Base-by-base conservation (phyloP, 1,139 yeast species). In the Candida glucosophila region DNA sequence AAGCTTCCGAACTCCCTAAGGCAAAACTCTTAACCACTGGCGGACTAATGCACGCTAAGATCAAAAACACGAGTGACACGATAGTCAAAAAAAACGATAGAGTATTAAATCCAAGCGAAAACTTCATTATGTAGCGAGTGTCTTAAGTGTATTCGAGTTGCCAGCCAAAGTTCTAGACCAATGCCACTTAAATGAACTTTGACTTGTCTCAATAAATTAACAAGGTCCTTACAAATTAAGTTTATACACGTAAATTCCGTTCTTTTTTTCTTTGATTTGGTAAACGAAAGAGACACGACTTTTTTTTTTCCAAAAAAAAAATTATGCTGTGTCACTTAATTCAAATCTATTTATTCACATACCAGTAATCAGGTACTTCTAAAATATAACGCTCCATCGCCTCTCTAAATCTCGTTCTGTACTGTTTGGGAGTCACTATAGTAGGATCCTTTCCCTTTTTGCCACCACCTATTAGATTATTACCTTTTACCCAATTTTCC, bases 401-500 rank as follows among this genome's bases (percentile, higher is more conserved):
- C 47, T 88, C 98, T 39, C 98, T 67, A 48, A 92, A 92, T 35
- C 99, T 61, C 28, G 79, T 83, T 41, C 93, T 77, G 51, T 92
- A 92, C 53, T 88, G 97, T 41, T 86, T 75, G 1, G 99, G 99
- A 0, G 98, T 88, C 6, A 92, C 88, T 25, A 92, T 94, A 0
- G 99, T 92, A 0, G 99, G 99, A 39, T 85, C 95, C 43, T 82
- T 86, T 2, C 88, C 86, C 28, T 85, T 83, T 27, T 82, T 83
- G 19, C 55, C 57, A 2, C 79, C 73, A 4, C 85, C 85, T 25
- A 86, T 95, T 22, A 92, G 58, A 9, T 94, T 93, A 29, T 55
- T 62, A 33, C 94, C 98, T 48, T 92, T 92, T 21, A 92, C 98
- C 98, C 98, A 92, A 49, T 94, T 86, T 49, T 92, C 99, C 14